These are phyloP conservation scores for Rosa multiflora DNA, from an alignment of 306 rosid genomes.

Conservation along the genomic window DNA sequence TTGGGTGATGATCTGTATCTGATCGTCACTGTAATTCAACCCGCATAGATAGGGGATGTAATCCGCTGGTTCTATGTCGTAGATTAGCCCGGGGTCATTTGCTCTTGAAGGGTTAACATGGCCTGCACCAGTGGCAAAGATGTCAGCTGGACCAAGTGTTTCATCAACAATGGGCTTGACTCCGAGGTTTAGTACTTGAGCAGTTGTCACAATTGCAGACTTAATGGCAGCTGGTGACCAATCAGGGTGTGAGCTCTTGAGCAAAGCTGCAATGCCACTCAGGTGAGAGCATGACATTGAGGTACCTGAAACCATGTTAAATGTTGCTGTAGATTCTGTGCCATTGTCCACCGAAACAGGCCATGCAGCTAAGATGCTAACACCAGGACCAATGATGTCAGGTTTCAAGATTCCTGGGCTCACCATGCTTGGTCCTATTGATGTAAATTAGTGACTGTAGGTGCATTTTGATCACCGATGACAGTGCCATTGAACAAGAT, in stretches of 20 bases:
- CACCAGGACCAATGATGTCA: background rate
- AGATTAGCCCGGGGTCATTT: conserved; percentile 50
- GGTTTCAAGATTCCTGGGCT: conserved; percentile 58
- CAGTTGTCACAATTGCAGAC: conserved; percentile 39
- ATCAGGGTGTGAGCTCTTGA: conserved; percentile 55
- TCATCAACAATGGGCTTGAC: conserved; percentile 14
- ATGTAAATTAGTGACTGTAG: conserved; percentile 40
- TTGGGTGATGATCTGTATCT: conserved; percentile 35
- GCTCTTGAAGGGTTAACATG: conserved; percentile 57
- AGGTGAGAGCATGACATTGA: conserved; percentile 64
- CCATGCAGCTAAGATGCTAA: no score
- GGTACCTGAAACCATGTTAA: conserved; percentile 37
- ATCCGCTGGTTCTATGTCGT: conserved; percentile 41
- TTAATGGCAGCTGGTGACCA: conserved; percentile 69
- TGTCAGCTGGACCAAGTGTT: conserved; percentile 20
- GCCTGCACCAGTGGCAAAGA: conserved; percentile 53
- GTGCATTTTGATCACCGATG: conserved; percentile 45
- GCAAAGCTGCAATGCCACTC: conserved; percentile 52
- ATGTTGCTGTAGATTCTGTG: background rate
- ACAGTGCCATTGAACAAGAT: conserved; percentile 49
- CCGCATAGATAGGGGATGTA: conserved; percentile 58
- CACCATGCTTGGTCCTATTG: conserved; percentile 51
- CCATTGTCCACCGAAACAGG: background rate
- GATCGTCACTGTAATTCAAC: conserved; percentile 39
- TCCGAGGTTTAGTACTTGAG: conserved; percentile 6